These are phyloP conservation scores for Gillenia trifoliata DNA, from an alignment of 306 rosid species.

Conservation along the genomic window DNA sequence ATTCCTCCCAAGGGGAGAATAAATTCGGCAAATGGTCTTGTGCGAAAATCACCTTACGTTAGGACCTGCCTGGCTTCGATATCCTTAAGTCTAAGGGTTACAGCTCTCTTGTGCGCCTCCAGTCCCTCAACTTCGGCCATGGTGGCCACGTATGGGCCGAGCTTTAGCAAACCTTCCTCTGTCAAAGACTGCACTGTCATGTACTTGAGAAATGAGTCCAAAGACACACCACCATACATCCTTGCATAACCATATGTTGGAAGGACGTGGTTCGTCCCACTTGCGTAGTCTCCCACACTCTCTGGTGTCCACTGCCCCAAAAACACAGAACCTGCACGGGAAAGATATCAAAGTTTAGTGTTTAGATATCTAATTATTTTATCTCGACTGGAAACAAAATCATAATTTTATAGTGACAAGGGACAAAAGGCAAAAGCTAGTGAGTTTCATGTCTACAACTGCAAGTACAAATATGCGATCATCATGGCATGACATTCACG, in stretches of 20 bases:
- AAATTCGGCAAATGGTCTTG: background rate
- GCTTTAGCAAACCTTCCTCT: constrained; percentile 81
- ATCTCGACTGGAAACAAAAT: background rate
- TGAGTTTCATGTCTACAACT: background rate
- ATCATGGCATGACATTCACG: background rate
- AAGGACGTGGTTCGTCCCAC: constrained; percentile 98
- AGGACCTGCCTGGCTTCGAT: constrained; percentile 67
- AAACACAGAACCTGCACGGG: constrained; percentile 74
- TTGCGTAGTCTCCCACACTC: constrained; percentile 97
- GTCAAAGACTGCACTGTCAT: constrained; percentile 93
- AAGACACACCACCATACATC: constrained; percentile 92
- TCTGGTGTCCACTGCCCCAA: constrained; percentile 97
- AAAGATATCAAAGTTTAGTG: background rate
- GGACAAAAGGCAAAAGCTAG: background rate
- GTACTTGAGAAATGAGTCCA: constrained; percentile 91
- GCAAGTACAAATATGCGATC: background rate
- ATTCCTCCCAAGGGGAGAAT: background rate
- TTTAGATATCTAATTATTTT: background rate
- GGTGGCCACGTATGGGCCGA: constrained; percentile 81
- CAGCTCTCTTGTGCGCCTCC: constrained; percentile 92
- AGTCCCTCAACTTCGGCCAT: constrained; percentile 98
- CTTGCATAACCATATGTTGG: constrained; percentile 97
- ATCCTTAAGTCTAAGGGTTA: constrained; percentile 85
- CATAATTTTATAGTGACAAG: background rate
- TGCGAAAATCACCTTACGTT: constrained; percentile 32